Base-by-base conservation (phyloP, 371 early-diverging fungal species). In the Mycotypha africana region DNA sequence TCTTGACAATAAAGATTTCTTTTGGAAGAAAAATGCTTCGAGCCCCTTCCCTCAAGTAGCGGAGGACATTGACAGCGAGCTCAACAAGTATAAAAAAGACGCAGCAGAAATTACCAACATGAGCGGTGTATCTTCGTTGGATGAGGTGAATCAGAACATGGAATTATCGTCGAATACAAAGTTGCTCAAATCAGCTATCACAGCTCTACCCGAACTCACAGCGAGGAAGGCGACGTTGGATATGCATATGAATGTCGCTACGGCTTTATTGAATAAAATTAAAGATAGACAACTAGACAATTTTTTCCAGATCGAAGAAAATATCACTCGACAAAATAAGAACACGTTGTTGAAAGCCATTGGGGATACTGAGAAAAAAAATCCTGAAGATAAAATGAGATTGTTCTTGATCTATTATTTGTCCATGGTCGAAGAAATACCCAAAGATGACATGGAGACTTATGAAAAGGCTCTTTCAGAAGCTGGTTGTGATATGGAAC, bases 161-260 rank as follows among this genome's bases (percentile, higher is more conserved):
- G 86, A 84, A 40, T 71, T 80, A 48, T 74, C 86, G 4, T 74
- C 79, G 20, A 88, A 82, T 26, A 92, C 98, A 10, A 87, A 91
- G 62, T 75, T 87, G 32, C 75, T 98, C 31, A 90, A 95, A 60
- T 77, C 84, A 1, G 98, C 98, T 2, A 90, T 99, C 22, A 89
- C 85, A 8, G 85, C 89, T 8, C 73, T 98, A 2, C 99, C 99
- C 2, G 95, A 97, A 54, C 79, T 99, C 35, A 94, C 97, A 4
- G 93, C 92, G 17, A 79, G 97, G 46, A 98, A 98, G 68, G 83
- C 92, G 16, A 86, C 89, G 1, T 69, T 99, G 44, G 98, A 99
- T 64, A 92, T 93, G 85, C 99, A 99, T 58, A 98, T 99, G 95
- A 93, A 92, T 59, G 91, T 99, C 37, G 97, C 98, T 3, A 95